Evolutionary conservation across 2,329 filamentous ascomycete genomes (phyloP).

Genomic region (Fusarium keratoplasticum): DNA sequence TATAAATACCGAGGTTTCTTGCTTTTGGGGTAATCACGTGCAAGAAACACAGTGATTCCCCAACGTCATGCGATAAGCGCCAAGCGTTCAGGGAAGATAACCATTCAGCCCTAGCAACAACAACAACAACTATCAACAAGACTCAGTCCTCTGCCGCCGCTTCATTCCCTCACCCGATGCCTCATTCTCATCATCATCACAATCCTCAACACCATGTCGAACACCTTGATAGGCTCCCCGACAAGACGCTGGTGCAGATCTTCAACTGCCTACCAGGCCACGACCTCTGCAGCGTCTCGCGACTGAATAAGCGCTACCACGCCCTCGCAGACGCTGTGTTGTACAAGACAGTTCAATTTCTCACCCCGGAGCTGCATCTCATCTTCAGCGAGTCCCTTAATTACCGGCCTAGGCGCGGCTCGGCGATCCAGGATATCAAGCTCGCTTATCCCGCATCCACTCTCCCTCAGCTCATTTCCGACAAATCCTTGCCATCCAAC

Average conservation of each 20-base stretch:
- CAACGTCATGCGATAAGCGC: background rate
- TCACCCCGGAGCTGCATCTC: constrained; percentile 60
- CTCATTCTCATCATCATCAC: background rate
- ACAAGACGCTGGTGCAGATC: constrained; percentile 52
- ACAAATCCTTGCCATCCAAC: constrained; percentile 54
- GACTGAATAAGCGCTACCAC: constrained; percentile 57
- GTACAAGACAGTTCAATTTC: constrained; percentile 60
- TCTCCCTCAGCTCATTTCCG: constrained; percentile 55
- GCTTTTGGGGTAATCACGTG: background rate
- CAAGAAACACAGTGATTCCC: background rate
- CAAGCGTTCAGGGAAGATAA: background rate
- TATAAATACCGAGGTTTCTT: background rate
- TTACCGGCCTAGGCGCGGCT: constrained; percentile 59
- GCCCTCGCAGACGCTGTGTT: constrained; percentile 59
- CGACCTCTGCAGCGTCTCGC: constrained; percentile 58
- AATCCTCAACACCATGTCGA: background rate
- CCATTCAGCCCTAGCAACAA: background rate
- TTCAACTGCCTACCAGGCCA: constrained; percentile 53
- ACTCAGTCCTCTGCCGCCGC: background rate
- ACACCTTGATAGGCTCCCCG: background rate
- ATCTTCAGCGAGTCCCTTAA: constrained; percentile 61
- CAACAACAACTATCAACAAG: background rate
- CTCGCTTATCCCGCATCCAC: constrained; percentile 59
- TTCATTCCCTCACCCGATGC: background rate
- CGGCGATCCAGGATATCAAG: constrained; percentile 58